Evolutionary conservation across 2,329 filamentous ascomycete species (phyloP).

Genomic region (Exutisphaerella laricina): DNA sequence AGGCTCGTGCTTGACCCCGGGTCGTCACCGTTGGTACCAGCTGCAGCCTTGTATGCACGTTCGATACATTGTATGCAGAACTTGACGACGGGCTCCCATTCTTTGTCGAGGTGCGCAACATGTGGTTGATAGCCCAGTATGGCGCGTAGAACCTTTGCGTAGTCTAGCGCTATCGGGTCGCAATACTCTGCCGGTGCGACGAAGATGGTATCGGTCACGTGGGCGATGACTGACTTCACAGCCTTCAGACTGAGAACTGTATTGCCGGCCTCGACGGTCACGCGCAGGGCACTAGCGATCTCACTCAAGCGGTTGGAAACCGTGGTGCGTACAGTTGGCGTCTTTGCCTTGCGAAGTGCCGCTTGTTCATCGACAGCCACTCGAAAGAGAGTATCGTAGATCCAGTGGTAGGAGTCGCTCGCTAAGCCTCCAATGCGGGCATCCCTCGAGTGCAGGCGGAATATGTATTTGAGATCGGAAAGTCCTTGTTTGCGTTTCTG

Average conservation of each 20-base stretch:
- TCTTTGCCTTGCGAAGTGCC: constrained; percentile 51
- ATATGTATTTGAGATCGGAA: constrained; percentile 51
- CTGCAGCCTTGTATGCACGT: constrained; percentile 20
- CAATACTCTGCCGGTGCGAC: constrained; percentile 61
- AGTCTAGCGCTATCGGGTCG: constrained; percentile 66
- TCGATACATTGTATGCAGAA: constrained; percentile 65
- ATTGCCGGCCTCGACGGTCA: constrained; percentile 63
- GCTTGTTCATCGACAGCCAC: constrained; percentile 64
- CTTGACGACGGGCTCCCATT: constrained; percentile 64
- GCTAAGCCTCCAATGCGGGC: constrained; percentile 46
- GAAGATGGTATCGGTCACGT: constrained; percentile 63
- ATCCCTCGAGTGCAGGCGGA: constrained; percentile 48
- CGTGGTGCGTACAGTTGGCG: constrained; percentile 35
- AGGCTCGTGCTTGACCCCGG: constrained; percentile 9
- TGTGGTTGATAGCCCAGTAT: constrained; percentile 70
- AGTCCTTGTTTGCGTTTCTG: constrained; percentile 49
- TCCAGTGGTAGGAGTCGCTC: constrained; percentile 73
- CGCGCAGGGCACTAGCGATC: constrained; percentile 66
- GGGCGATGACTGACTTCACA: constrained; percentile 69
- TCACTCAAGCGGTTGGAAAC: constrained; percentile 56
- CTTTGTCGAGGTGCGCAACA: constrained; percentile 52
- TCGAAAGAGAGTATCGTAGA: constrained; percentile 76
- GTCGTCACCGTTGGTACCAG: constrained; percentile 13
- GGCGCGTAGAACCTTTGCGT: constrained; percentile 67
- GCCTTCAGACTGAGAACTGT: constrained; percentile 66